Evolutionary conservation across 1,284 basidiomycete genomes (phyloP).

Genomic region (Vanrija sp.): DNA sequence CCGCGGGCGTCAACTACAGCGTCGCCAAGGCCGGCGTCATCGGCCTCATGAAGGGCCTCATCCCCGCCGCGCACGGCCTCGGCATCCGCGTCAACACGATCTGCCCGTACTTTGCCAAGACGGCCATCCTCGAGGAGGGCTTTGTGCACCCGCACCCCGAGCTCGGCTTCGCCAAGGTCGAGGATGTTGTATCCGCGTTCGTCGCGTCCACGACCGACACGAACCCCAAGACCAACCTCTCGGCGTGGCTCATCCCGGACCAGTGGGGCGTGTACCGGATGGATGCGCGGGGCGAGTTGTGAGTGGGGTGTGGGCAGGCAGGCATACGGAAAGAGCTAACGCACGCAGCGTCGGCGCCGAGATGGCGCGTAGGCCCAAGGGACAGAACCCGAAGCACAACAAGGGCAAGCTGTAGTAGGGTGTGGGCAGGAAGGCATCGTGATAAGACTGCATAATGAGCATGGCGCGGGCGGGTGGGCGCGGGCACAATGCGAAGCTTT

Average conservation of each 20-base stretch:
- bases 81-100: conserved; percentile 9
- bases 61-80: background rate
- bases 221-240: conserved; percentile 13
- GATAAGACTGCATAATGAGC: too few species aligned
- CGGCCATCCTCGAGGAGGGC: conserved; percentile 10
- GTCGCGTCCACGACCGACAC: conserved; percentile 9
- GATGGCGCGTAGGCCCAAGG: background rate
- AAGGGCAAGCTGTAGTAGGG: too few species aligned
- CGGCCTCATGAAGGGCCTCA: conserved; percentile 15
- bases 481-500: too few species aligned
- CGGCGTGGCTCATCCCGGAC: conserved; percentile 18
- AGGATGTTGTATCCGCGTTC: conserved; percentile 17
- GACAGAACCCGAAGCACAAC: too few species aligned
- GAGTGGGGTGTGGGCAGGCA: too few species aligned
- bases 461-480: too few species aligned
- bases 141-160: conserved; percentile 19
- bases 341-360: background rate
- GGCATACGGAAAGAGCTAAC: too few species aligned
- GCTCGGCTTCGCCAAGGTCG: conserved; percentile 13
- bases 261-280: conserved; percentile 17
- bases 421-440: too few species aligned
- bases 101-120: conserved; percentile 21
- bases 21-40: conserved; percentile 18
- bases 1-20: conserved; percentile 14
- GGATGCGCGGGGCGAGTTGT: conserved; percentile 2